These are phyloP conservation scores for Coniochaeta pulveracea DNA, from an alignment of 2,329 filamentous ascomycete genomes.

Conservation along the genomic window DNA sequence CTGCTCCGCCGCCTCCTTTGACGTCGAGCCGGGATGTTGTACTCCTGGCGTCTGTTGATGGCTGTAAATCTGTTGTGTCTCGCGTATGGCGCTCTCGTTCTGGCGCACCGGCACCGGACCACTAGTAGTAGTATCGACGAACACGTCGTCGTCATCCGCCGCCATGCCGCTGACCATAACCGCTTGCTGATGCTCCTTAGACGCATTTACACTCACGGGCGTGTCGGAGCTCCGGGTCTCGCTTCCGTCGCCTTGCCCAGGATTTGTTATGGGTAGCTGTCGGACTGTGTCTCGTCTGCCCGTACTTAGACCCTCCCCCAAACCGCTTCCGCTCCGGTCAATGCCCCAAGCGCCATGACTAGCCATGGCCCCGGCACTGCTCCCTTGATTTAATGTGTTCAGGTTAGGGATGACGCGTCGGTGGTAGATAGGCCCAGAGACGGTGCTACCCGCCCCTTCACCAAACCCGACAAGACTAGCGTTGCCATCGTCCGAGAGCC, in stretches of 20 bases:
- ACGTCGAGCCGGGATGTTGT: conserved; percentile 9
- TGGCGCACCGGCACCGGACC: conserved; percentile 39
- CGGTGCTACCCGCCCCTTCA: conserved; percentile 78
- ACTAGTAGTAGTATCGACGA: conserved; percentile 54
- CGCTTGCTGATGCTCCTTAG: conserved; percentile 46
- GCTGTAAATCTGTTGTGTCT: conserved; percentile 19
- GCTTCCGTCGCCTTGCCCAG: conserved; percentile 10
- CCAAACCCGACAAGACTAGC: conserved; percentile 85
- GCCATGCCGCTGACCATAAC: conserved; percentile 58
- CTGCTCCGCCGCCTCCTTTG: conserved; percentile 49
- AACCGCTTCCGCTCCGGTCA: conserved; percentile 7
- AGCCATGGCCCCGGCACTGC: conserved; percentile 28
- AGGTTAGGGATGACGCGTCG: conserved; percentile 34
- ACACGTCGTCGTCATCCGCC: conserved; percentile 43
- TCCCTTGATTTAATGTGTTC: conserved; percentile 39
- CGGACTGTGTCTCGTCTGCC: conserved; percentile 8
- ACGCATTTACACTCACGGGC: conserved; percentile 30
- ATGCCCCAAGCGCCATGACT: background rate
- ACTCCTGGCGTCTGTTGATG: conserved; percentile 16
- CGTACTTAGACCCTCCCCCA: conserved; percentile 15
- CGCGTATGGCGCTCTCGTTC: conserved; percentile 24
- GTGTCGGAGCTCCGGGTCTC: conserved; percentile 22
- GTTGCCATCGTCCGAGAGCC: conserved; percentile 75
- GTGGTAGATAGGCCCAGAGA: conserved; percentile 66
- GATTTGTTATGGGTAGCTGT: too few species aligned